Conservation (phyloP, 2,329 filamentous ascomycete genomes). For the Hortaea werneckii region DNA sequence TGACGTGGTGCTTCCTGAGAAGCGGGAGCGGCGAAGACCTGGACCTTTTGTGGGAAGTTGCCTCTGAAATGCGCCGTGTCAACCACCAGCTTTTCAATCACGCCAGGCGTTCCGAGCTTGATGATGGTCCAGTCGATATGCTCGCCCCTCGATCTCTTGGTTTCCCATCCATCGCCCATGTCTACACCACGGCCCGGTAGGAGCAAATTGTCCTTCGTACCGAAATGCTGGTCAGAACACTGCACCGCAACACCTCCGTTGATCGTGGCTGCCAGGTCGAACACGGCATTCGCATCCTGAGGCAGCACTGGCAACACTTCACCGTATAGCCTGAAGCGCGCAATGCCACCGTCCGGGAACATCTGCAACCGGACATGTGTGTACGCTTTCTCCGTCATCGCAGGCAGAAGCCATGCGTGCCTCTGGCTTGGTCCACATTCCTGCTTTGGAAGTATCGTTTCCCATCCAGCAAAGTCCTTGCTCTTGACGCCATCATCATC, state of each 20-base stretch:
- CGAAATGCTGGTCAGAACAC: slow-evolving; percentile 78
- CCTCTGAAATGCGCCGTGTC: slow-evolving; percentile 78
- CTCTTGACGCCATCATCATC: slow-evolving; percentile 48
- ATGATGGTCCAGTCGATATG: slow-evolving; percentile 78
- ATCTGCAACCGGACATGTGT: slow-evolving; percentile 74
- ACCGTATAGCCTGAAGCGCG: slow-evolving; percentile 67
- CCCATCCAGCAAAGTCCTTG: slow-evolving; percentile 45
- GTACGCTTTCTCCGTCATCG: slow-evolving; percentile 52
- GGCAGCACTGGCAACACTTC: slow-evolving; percentile 69
- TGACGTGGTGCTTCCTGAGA: slow-evolving; percentile 46
- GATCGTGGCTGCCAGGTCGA: slow-evolving; percentile 68
- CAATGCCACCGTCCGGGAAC: slow-evolving; percentile 79
- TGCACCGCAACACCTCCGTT: slow-evolving; percentile 67
- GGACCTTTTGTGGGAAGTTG: slow-evolving; percentile 71
- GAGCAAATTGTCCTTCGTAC: slow-evolving; percentile 70
- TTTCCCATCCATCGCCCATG: slow-evolving; percentile 88
- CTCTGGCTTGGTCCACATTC: slow-evolving; percentile 65
- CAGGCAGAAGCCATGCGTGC: slow-evolving; percentile 60
- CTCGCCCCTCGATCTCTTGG: slow-evolving; percentile 59
- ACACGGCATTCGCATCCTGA: slow-evolving; percentile 50
- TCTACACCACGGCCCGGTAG: slow-evolving; percentile 68
- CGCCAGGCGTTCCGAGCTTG: slow-evolving; percentile 56
- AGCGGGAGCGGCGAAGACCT: slow-evolving; percentile 49
- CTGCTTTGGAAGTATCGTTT: slow-evolving; percentile 57
- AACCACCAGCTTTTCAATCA: slow-evolving; percentile 57